phyloP scores from a whole-genome alignment of 495 filamentous ascomycete species.

The Glutinoglossum americanum region DNA sequence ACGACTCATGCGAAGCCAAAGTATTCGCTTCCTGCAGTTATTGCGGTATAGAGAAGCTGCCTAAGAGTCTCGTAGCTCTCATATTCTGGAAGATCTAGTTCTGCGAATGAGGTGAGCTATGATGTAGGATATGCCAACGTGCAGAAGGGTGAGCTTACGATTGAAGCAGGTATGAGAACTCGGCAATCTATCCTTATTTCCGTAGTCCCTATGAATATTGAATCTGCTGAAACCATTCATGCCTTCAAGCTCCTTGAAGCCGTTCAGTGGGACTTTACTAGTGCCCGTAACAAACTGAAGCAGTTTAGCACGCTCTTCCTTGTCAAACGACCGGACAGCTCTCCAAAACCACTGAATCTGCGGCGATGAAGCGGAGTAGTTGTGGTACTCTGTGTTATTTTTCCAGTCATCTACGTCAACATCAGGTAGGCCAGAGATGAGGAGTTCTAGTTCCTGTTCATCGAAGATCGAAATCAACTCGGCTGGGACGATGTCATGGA shows the following conservation, averaged over 20 bases:
- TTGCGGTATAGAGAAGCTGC: slow-evolving; percentile 73
- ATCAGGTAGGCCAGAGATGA: slow-evolving; percentile 93
- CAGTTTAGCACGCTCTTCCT: slow-evolving; percentile 93
- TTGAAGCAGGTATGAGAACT: slow-evolving; percentile 99
- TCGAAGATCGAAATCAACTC: slow-evolving; percentile 96
- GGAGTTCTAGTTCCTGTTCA: slow-evolving; percentile 87
- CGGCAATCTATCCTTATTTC: slow-evolving; percentile 88
- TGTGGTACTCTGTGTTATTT: slow-evolving; percentile 95
- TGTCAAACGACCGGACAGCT: slow-evolving; percentile 92
- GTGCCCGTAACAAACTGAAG: slow-evolving; percentile 97
- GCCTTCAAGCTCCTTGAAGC: slow-evolving; percentile 96
- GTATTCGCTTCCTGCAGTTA: slow-evolving; percentile 90
- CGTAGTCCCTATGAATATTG: slow-evolving; percentile 98
- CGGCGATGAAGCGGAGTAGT: slow-evolving; percentile 80
- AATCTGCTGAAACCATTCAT: slow-evolving; percentile 98
- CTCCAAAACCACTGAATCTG: slow-evolving; percentile 99
- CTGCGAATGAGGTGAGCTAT: slow-evolving; percentile 22
- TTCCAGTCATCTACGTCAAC: slow-evolving; percentile 99
- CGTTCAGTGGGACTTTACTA: slow-evolving; percentile 94
- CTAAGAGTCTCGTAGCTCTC: slow-evolving; percentile 85
- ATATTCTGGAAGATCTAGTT: slow-evolving; percentile 97
- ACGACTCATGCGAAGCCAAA: slow-evolving; percentile 79
- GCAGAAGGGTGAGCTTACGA: slow-evolving; percentile 40
- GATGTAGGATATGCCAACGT: neutral
- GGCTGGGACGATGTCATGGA: slow-evolving; percentile 93